Evolutionary conservation across 2,329 filamentous ascomycete genomes (phyloP), one percentile per base, ranked within the genome.

Genomic region (Aquanectria penicillioides): DNA sequence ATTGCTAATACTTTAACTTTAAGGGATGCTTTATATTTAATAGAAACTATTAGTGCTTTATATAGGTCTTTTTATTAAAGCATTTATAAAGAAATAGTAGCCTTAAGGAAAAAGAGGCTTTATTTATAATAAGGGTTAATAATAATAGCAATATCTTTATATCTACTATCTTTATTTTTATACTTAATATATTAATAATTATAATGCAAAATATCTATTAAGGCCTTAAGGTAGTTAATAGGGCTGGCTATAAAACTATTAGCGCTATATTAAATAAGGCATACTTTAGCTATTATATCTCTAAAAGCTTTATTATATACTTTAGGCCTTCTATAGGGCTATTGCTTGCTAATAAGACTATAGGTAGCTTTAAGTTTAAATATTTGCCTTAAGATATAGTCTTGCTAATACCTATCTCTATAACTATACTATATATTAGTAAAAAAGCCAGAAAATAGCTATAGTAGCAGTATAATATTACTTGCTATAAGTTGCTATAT

Each of bases 181-280:
- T 50, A n/a, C 34, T 12, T 6, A 26, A 18, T 15, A 59, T 59
- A 26, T 37, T 26, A 15, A 43, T 59, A 22, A 29, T 59, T 17
- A 29, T 52, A 6, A 41, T 17, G 22, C 15, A 43, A 2, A 43
- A 52, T 18, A 34, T 4, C 5, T 9, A 44, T n/a, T 28, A 34
- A 15, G 15, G 37, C 3, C 37, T 52, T n/a, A 52, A 52, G 28
- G 5, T 43, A 8, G 22, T 52, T 17, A 52, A 52, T 25, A 36
- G 18, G 12, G 29, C 28, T 5, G 44, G n/a, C 28, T 44, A 52
- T 22, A 44, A 15, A 20, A 26, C 29, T 5, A 12, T 43, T 6
- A 17, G 43, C 5, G 18, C 43, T 11, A 34, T 52, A n/a, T 12
- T 52, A 9, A 25, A 43, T 33, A 52, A 33, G n/a, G 18, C n/a